Conservation (phyloP, 192 early-diverging fungal species). For the Backusella australiensis region DNA sequence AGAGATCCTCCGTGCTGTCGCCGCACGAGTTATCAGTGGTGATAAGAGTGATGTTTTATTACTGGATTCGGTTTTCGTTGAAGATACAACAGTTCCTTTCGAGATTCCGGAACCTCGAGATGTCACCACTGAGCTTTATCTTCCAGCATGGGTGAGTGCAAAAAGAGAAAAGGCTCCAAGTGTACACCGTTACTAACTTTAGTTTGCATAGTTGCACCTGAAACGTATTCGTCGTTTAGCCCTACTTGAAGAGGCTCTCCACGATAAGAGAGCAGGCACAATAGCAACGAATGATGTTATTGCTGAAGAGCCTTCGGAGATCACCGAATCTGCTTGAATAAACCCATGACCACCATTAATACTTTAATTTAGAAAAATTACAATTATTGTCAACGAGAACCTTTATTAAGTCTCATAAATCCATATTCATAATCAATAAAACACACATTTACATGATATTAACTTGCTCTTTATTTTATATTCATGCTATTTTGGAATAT, state of each 20-base stretch:
- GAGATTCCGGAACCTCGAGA: conserved; percentile 50
- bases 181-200: neutral
- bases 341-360: neutral
- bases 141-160: conserved; percentile 7
- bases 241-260: neutral
- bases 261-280: neutral
- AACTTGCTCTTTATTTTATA: neutral
- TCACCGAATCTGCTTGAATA: neutral
- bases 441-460: neutral
- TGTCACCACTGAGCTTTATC: conserved; percentile 8
- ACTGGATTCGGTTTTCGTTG: conserved; percentile 70
- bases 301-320: neutral
- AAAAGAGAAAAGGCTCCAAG: neutral
- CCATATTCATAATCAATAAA: no score
- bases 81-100: conserved; percentile 51
- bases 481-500: neutral
- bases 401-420: neutral
- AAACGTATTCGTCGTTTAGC: conserved; percentile 9
- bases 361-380: neutral
- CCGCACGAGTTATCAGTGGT: conserved; percentile 71
- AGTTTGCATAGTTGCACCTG: neutral
- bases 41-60: conserved; percentile 88
- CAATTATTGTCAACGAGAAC: neutral
- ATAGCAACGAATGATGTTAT: neutral
- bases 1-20: conserved; percentile 86